Evolutionary conservation across 106 monocot species (phyloP), one percentile per base, ranked within the genome.

Genomic region (Dioscorea zingiberensis): DNA sequence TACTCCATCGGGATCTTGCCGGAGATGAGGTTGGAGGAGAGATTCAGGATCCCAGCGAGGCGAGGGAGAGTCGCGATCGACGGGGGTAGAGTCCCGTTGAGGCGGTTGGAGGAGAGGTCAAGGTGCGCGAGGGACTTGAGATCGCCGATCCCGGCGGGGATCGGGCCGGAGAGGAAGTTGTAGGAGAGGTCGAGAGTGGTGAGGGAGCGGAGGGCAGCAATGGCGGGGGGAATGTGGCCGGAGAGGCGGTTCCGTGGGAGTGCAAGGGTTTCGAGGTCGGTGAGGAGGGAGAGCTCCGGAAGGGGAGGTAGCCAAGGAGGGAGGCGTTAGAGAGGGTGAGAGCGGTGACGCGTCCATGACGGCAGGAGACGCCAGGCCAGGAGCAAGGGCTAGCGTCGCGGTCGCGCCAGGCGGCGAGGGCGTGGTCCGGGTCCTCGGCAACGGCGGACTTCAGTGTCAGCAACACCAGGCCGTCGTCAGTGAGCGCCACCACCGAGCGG

Each of bases 401-500:
- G 73, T 76, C 76, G 21, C 46, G 15, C 91, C 91, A 91, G 27
- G 74, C 16, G 32, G 77, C 30, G 27, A 95, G 76, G 22, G 78
- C 69, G 66, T 62, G 55, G 62, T 44, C 60, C 0, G 95, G 91
- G 71, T 97, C 95, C 27, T 47, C 17, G 15, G 86, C 75, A 68
- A 98, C 63, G 62, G 89, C 89, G 47, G 85, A 83, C 67, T 86
- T 84, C 25, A 89, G 72, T 21, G 93, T 81, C 11, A 98, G 83
- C n/a, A 98, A 79, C 14, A 92, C 72, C 24, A 92, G 82, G 2
- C 85, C 85, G 67, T 98, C 85, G 25, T 84, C 77, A 27, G 78
- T 81, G 47, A 98, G 59, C 25, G 81, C 65, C 47, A 60, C 48
- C 22, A 30, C 73, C 6, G 59, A 30, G 0, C 9, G 48, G 47